Evolutionary conservation across 345 rosid genomes (phyloP).

Genomic region (Firmiana major): DNA sequence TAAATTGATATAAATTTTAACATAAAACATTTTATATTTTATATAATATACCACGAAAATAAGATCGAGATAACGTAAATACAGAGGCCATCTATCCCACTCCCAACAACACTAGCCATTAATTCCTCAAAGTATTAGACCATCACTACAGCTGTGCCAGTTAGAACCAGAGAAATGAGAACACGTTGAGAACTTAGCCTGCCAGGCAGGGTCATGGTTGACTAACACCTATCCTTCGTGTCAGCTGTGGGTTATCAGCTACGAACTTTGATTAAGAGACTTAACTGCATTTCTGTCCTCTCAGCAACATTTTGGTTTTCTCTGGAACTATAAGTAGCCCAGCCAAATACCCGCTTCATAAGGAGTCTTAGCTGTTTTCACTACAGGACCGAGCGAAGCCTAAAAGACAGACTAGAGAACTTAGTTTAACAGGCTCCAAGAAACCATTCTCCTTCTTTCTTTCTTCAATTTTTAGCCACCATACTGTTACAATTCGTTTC

Average conservation of each 20-base stretch:
- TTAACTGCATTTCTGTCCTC: not conserved
- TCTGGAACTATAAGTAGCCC: not conserved
- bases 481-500: not conserved
- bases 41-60: too few species aligned
- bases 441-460: not conserved
- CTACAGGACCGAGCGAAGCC: not conserved
- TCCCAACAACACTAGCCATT: constrained; percentile 25
- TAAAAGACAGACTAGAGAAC: not conserved
- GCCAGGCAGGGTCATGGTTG: not conserved
- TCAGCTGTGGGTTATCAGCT: not conserved
- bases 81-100: too few species aligned
- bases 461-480: not conserved
- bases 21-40: too few species aligned
- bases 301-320: not conserved
- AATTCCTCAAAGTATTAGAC: constrained; percentile 6
- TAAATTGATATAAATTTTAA: too few species aligned
- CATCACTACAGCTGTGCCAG: constrained; percentile 24
- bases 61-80: too few species aligned
- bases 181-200: not conserved
- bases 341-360: not conserved
- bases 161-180: not conserved
- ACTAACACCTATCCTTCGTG: not conserved
- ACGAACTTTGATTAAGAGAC: constrained; percentile 1
- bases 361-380: not conserved
- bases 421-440: not conserved